Conservation (phyloP, 495 filamentous ascomycete genomes). For the Aspergillus cavernicola region DNA sequence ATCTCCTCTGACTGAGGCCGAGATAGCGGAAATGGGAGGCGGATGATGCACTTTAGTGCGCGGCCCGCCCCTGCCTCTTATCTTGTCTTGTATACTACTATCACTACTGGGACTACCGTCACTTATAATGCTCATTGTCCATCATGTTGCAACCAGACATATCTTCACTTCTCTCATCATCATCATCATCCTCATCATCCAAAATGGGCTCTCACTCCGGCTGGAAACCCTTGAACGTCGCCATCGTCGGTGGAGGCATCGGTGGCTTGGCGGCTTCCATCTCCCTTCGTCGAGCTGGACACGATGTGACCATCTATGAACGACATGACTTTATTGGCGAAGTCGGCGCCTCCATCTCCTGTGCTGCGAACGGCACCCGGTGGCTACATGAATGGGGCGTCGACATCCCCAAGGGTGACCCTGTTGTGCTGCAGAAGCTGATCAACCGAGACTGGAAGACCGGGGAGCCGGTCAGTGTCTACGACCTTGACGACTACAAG, state of each 20-base stretch:
- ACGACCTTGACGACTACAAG: constrained; percentile 42
- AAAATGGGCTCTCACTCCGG: constrained; percentile 13
- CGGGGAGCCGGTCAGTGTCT: constrained; percentile 42
- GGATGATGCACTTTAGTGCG: neutral
- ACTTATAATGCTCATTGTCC: too few species aligned
- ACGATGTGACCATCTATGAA: constrained; percentile 52
- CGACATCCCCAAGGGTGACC: constrained; percentile 41
- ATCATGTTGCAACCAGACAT: too few species aligned
- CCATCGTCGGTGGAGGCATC: constrained; percentile 65
- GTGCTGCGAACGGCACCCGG: constrained; percentile 42
- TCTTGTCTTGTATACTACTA: neutral
- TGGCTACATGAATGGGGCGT: constrained; percentile 47
- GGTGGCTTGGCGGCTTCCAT: constrained; percentile 66
- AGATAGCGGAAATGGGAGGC: neutral
- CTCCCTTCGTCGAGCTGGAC: constrained; percentile 59
- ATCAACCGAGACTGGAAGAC: constrained; percentile 51
- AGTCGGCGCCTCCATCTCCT: constrained; percentile 42
- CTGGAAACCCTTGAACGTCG: constrained; percentile 42
- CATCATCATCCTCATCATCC: constrained; percentile 1
- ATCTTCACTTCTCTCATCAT: too few species aligned
- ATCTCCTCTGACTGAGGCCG: too few species aligned
- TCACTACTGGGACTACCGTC: too few species aligned
- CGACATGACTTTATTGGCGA: constrained; percentile 40
- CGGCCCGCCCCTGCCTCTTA: neutral
- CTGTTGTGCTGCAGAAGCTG: constrained; percentile 43